Evolutionary conservation across 1,139 yeast genomes (phyloP).

Genomic region (Zygosaccharomyces sapae): DNA sequence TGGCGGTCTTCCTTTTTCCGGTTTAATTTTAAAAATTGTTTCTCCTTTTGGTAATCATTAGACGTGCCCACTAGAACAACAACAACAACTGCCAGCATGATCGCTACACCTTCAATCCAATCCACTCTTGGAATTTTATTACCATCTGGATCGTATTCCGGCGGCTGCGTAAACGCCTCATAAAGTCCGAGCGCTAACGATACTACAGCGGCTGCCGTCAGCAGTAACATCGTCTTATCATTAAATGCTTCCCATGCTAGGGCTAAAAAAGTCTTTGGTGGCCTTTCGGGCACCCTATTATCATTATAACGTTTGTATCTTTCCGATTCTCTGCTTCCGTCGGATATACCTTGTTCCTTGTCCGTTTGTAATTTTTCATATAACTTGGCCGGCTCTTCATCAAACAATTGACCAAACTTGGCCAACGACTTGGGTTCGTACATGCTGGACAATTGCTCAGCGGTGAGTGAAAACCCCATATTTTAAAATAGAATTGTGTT

Average conservation of each 20-base stretch:
- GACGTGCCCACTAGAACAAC: constrained; percentile 91
- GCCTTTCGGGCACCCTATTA: constrained; percentile 66
- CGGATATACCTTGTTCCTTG: constrained; percentile 43
- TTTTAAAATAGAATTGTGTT: no score
- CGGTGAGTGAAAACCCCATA: constrained; percentile 17
- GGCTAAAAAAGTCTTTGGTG: constrained; percentile 59
- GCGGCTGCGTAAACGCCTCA: constrained; percentile 82
- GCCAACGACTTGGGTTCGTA: constrained; percentile 39
- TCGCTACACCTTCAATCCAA: constrained; percentile 99
- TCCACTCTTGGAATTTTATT: constrained; percentile 72
- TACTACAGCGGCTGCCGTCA: constrained; percentile 80
- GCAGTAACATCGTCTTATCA: constrained; percentile 82
- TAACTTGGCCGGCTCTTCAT: constrained; percentile 22
- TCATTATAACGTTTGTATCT: constrained; percentile 55
- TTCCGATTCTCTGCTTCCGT: constrained; percentile 31
- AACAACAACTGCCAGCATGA: constrained; percentile 81
- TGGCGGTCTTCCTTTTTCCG: constrained; percentile 82
- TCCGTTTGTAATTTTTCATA: constrained; percentile 41
- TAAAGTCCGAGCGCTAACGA: constrained; percentile 88
- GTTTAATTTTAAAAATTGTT: constrained; percentile 87
- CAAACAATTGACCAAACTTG: constrained; percentile 28
- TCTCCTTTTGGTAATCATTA: constrained; percentile 93
- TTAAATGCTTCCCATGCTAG: constrained; percentile 82
- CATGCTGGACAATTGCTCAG: constrained; percentile 31
- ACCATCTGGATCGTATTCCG: constrained; percentile 75